phyloP scores from a whole-genome alignment of 768 basidiomycete genomes.

The Tylopilus sp. region DNA sequence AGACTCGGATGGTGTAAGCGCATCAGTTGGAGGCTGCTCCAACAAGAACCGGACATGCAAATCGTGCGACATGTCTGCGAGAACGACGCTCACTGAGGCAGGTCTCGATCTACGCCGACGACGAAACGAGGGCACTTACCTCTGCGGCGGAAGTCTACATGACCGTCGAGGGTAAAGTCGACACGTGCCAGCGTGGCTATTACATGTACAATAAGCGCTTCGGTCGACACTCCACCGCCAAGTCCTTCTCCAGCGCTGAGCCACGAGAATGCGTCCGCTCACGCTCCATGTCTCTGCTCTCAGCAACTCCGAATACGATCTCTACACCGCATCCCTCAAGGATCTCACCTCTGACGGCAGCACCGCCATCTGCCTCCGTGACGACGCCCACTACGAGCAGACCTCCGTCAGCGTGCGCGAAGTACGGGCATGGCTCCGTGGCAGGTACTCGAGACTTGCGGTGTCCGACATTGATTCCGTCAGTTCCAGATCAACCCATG shows the following conservation, averaged over 20 bases:
- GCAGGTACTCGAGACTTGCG: constrained; percentile 57
- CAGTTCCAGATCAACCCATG: constrained; percentile 17
- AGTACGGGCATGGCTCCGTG: constrained; percentile 71
- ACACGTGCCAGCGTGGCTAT: constrained; percentile 10
- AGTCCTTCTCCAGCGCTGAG: neutral
- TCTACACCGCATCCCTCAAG: constrained; percentile 59
- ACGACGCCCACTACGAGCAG: constrained; percentile 53
- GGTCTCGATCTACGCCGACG: neutral
- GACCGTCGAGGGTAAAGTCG: neutral
- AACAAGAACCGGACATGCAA: neutral
- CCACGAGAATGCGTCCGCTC: constrained; percentile 52
- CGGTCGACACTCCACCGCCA: no score
- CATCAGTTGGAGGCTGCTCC: neutral
- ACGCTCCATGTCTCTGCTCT: constrained; percentile 73
- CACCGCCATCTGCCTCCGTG: no score
- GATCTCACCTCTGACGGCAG: constrained; percentile 44
- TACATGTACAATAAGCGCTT: neutral
- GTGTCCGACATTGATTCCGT: constrained; percentile 58
- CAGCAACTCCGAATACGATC: constrained; percentile 64
- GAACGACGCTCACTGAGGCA: neutral
- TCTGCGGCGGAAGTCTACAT: neutral
- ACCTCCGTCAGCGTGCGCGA: constrained; percentile 59
- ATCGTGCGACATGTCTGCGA: constrained; percentile 8
- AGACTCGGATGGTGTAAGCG: no score
- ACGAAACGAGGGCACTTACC: neutral